Conservation (phyloP, 495 filamentous ascomycete species). For the Emericellopsis terricola region DNA sequence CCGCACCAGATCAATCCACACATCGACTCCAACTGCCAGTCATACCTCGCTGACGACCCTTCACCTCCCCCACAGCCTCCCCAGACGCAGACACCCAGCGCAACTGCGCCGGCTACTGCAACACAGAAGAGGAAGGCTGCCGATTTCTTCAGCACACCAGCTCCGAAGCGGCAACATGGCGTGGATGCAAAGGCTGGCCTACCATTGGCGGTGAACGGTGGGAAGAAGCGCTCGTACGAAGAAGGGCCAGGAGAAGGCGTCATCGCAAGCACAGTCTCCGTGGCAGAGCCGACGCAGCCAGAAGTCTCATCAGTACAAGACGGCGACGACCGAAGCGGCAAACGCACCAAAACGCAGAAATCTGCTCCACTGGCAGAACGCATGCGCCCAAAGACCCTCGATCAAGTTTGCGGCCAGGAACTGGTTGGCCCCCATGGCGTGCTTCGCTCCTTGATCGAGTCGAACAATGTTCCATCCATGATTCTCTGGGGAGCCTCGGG, state of each 20-base stretch:
- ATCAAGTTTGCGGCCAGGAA: constrained; percentile 83
- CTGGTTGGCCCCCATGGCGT: constrained; percentile 73
- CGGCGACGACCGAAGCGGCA: constrained; percentile 23
- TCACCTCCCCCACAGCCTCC: constrained; percentile 17
- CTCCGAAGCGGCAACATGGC: constrained; percentile 33
- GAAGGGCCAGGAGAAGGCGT: constrained; percentile 17
- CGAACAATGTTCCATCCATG: constrained; percentile 79
- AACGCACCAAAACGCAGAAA: constrained; percentile 46
- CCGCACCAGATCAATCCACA: constrained; percentile 72
- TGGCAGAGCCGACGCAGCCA: constrained; percentile 11
- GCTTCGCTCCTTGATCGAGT: constrained; percentile 76
- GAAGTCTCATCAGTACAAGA: constrained; percentile 3
- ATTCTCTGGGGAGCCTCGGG: constrained; percentile 86
- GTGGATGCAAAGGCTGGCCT: constrained; percentile 8
- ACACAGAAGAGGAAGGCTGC: constrained; percentile 38
- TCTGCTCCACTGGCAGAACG: constrained; percentile 80
- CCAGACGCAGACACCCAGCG: constrained; percentile 7
- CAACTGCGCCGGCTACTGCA: constrained; percentile 12
- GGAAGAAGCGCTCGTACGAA: constrained; percentile 25
- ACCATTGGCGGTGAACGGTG: constrained; percentile 11
- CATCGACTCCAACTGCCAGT: constrained; percentile 68
- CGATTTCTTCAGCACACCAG: constrained; percentile 63
- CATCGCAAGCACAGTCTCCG: constrained; percentile 3
- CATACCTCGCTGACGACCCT: constrained; percentile 31
- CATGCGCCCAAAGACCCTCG: constrained; percentile 71